Conservation (phyloP, 192 early-diverging fungal species). For the Podila epicladia region DNA sequence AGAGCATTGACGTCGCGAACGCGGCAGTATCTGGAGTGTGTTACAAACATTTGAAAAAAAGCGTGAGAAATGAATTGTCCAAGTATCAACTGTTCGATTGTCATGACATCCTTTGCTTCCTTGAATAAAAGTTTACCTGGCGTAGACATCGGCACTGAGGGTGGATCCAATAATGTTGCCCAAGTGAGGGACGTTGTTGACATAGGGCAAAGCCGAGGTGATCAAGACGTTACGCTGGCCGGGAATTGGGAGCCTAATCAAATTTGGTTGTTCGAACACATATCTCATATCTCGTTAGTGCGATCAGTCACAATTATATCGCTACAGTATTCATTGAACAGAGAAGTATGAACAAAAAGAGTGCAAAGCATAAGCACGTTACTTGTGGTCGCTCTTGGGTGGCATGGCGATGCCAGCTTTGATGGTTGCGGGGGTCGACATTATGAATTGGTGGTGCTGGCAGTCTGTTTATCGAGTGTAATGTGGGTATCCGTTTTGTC, state of each 20-base stretch:
- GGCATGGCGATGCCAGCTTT: constrained; percentile 52
- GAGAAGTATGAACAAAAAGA: not conserved
- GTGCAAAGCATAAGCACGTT: constrained; percentile 2
- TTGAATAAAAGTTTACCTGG: constrained; percentile 61
- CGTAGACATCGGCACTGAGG: constrained; percentile 96
- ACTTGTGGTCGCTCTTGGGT: constrained; percentile 49
- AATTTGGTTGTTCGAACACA: not conserved
- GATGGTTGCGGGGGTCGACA: constrained; percentile 49
- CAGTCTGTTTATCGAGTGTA: not conserved
- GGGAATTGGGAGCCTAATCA: constrained; percentile 62
- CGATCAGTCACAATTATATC: not conserved
- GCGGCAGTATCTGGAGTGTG: constrained; percentile 78
- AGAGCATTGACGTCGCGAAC: constrained; percentile 89
- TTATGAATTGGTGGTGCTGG: constrained; percentile 4
- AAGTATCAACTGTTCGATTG: too few species aligned
- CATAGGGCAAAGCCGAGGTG: constrained; percentile 96
- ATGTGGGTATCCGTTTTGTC: not conserved
- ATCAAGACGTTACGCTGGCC: constrained; percentile 91
- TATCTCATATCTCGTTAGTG: not conserved
- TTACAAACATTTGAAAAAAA: not conserved
- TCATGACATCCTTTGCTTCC: too few species aligned
- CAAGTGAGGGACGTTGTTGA: constrained; percentile 99
- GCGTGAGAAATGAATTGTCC: not conserved
- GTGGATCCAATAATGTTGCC: constrained; percentile 99
- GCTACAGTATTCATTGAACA: too few species aligned